Evolutionary conservation across 192 early-diverging fungal genomes (phyloP).

Genomic region (Backusella luteola): DNA sequence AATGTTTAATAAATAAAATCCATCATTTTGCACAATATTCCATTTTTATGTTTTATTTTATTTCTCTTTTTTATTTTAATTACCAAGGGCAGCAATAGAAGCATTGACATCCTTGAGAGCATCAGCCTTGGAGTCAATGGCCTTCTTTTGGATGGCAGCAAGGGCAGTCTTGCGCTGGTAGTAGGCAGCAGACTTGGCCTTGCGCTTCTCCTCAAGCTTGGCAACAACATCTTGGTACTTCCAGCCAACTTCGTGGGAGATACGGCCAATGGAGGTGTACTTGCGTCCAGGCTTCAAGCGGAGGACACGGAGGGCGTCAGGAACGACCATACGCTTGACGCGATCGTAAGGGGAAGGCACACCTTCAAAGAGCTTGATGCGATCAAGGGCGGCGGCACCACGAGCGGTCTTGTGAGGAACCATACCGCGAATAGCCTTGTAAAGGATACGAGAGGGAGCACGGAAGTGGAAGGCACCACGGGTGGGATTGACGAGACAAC

Average conservation of each 20-base stretch:
- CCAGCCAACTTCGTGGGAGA: slow-evolving; percentile 97
- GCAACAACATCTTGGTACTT: slow-evolving; percentile 98
- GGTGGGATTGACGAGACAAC: slow-evolving; percentile 93
- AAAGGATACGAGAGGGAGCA: slow-evolving; percentile 96
- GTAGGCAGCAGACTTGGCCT: slow-evolving; percentile 89
- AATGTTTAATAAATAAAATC: neutral
- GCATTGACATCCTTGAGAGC: slow-evolving; percentile 58
- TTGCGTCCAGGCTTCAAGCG: slow-evolving; percentile 97
- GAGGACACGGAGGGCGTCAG: slow-evolving; percentile 95
- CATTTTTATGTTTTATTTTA: neutral
- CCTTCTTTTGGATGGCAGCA: slow-evolving; percentile 34
- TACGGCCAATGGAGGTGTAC: slow-evolving; percentile 92
- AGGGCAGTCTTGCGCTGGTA: slow-evolving; percentile 86
- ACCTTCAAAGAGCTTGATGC: slow-evolving; percentile 99
- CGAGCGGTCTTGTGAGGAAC: slow-evolving; percentile 99
- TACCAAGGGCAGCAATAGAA: slow-evolving; percentile 54
- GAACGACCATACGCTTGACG: slow-evolving; percentile 96
- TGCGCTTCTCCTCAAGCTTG: slow-evolving; percentile 98
- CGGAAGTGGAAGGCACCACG: slow-evolving; percentile 99
- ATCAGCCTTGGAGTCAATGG: slow-evolving; percentile 47
- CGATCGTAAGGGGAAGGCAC: slow-evolving; percentile 97
- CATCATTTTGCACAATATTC: neutral
- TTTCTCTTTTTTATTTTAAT: slow-evolving; percentile 39
- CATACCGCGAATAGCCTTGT: slow-evolving; percentile 98
- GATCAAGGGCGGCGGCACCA: slow-evolving; percentile 94